A percentile compares a stretch with the other conserved stretches of the same genome.
These are phyloP conservation scores for Trichoderma arundinaceum DNA, from an alignment of 2,329 filamentous ascomycete genomes.

Conservation along the genomic window DNA sequence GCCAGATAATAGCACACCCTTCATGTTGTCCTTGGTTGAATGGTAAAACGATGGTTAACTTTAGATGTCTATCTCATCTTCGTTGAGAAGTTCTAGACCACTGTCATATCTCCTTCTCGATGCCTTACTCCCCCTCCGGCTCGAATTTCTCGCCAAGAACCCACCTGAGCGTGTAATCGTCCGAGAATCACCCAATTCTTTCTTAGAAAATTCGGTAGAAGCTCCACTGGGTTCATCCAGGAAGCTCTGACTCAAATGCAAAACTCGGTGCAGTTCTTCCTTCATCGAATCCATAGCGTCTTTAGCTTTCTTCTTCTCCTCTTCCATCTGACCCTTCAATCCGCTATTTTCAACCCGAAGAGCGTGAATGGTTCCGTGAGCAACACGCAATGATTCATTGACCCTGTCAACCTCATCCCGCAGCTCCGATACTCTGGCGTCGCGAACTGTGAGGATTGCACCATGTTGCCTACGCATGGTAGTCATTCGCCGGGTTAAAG, in stretches of 20 bases:
- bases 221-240: conserved; percentile 43
- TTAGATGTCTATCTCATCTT: not conserved
- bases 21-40: no score
- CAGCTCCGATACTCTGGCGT: conserved; percentile 57
- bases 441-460: conserved; percentile 52
- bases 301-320: conserved; percentile 22
- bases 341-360: conserved; percentile 55
- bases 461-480: no score
- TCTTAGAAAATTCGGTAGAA: not conserved
- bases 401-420: conserved; percentile 55
- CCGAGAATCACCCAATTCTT: not conserved
- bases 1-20: not conserved
- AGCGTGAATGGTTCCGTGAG: conserved; percentile 53
- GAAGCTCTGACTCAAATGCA: conserved; percentile 54
- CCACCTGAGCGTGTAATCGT: conserved; percentile 9
- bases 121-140: conserved; percentile 41
- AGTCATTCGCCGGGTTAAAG: no score
- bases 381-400: conserved; percentile 52
- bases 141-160: conserved; percentile 39
- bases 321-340: conserved; percentile 48
- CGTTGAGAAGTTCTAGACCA: no score
- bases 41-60: no score
- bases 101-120: no score
- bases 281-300: conserved; percentile 46
- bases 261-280: conserved; percentile 56